A percentile compares a stretch with the other conserved stretches of the same genome.
phyloP scores from a whole-genome alignment of 129 eudicot species.

The Centella asiatica region DNA sequence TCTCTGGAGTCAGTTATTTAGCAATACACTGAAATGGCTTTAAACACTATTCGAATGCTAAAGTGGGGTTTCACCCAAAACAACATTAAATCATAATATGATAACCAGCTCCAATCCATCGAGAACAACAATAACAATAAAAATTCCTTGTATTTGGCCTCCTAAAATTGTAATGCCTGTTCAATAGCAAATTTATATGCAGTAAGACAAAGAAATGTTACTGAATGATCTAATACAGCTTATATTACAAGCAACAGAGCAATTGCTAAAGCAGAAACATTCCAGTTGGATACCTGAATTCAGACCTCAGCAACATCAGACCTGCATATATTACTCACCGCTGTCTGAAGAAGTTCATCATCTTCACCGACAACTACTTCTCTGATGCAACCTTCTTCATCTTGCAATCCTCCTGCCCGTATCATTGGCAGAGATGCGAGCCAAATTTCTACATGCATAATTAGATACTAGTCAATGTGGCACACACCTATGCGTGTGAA shows the following conservation, averaged over 20 bases:
- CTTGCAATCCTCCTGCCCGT: constrained; percentile 96
- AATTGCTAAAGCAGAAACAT: neutral
- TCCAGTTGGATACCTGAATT: constrained; percentile 34
- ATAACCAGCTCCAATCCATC: too few species aligned
- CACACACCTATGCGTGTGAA: too few species aligned
- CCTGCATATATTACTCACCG: constrained; percentile 59
- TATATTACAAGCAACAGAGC: neutral
- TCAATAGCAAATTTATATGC: neutral
- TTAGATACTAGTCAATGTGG: too few species aligned
- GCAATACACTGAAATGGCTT: too few species aligned
- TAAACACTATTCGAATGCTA: too few species aligned
- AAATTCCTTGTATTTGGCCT: constrained; percentile 77
- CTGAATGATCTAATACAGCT: neutral
- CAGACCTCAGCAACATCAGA: constrained; percentile 98
- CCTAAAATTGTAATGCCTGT: constrained; percentile 76
- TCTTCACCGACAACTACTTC: constrained; percentile 84
- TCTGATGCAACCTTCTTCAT: constrained; percentile 79
- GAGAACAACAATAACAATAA: too few species aligned
- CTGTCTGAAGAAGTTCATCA: constrained; percentile 85
- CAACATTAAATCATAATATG: too few species aligned
- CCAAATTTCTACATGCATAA: too few species aligned
- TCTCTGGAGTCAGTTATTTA: too few species aligned
- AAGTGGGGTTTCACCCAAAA: too few species aligned
- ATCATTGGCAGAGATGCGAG: constrained; percentile 6
- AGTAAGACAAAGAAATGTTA: neutral